Evolutionary conservation across 2,329 filamentous ascomycete genomes (phyloP).

Genomic region (Fusarium kyushuense): DNA sequence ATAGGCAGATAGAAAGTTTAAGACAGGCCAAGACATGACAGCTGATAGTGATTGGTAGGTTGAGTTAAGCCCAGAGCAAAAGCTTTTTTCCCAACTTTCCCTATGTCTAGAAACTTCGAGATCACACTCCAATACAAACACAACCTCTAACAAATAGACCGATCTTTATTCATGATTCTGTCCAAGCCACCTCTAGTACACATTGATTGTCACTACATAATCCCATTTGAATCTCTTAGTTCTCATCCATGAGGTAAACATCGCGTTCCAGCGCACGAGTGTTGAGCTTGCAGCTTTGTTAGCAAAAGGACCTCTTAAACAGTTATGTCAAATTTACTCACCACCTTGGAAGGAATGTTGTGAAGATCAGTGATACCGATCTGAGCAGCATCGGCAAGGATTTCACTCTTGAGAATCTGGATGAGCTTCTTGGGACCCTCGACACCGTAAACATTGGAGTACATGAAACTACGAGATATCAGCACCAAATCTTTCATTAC

Average conservation of each 20-base stretch:
- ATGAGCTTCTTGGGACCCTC: conserved; percentile 61
- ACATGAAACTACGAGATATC: conserved; percentile 56
- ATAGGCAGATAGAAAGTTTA: too few species aligned
- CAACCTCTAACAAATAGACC: too few species aligned
- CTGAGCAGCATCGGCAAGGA: conserved; percentile 53
- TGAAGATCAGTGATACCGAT: conserved; percentile 49
- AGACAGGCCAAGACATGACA: too few species aligned
- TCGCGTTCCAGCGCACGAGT: conserved; percentile 45
- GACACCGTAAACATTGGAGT: conserved; percentile 62
- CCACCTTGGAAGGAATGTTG: conserved; percentile 42
- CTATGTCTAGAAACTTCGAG: too few species aligned
- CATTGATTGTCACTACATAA: too few species aligned
- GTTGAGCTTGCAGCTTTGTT: conserved; percentile 36
- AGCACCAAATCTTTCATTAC: not conserved
- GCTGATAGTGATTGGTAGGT: too few species aligned
- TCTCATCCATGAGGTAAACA: conserved; percentile 42
- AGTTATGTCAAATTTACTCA: conserved; percentile 7
- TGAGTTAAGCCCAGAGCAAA: too few species aligned
- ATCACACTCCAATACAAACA: too few species aligned
- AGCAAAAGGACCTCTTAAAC: not conserved
- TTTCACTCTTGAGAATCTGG: conserved; percentile 62
- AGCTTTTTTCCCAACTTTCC: too few species aligned
- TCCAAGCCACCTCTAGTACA: not conserved
- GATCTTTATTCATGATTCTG: too few species aligned
- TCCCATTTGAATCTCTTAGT: not conserved